Percentiles rank a stretch among this genome's conserved stretches.
Evolutionary conservation across 1,284 basidiomycete species (phyloP).

Genomic region (Malassezia restricta): DNA sequence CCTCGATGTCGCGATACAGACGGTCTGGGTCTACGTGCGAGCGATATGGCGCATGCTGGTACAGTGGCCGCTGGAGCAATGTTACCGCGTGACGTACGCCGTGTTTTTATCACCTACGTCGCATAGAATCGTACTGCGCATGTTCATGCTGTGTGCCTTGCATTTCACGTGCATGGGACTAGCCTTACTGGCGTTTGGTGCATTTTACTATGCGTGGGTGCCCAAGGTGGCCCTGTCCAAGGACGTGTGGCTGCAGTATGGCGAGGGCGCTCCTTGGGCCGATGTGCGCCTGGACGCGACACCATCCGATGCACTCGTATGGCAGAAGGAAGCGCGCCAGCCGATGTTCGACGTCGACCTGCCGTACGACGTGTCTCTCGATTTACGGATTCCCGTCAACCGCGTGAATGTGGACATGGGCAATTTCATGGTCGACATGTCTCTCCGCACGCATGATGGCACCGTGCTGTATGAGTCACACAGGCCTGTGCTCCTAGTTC

Average conservation of each 20-base stretch:
- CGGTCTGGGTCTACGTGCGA: neutral
- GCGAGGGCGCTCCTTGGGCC: neutral
- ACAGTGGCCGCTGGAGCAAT: neutral
- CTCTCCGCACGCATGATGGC: conserved; percentile 15
- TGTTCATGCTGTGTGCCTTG: conserved; percentile 30
- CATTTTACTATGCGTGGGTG: conserved; percentile 43
- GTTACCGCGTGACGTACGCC: neutral
- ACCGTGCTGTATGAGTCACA: conserved; percentile 1
- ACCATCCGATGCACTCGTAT: conserved; percentile 14
- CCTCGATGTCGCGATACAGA: neutral
- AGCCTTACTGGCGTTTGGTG: conserved; percentile 36
- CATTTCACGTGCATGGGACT: conserved; percentile 27
- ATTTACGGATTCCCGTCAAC: conserved; percentile 35
- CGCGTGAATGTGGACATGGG: conserved; percentile 17
- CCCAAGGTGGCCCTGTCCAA: conserved; percentile 30
- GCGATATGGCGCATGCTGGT: neutral
- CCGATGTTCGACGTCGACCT: conserved; percentile 34
- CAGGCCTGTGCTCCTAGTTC: conserved; percentile 1
- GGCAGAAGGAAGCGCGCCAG: conserved; percentile 12
- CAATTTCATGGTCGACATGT: conserved; percentile 39
- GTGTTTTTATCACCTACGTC: conserved; percentile 34
- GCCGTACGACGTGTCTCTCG: conserved; percentile 41
- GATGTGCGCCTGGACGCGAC: conserved; percentile 18
- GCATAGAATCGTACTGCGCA: conserved; percentile 36
- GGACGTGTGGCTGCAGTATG: conserved; percentile 38